Evolutionary conservation across 1,284 basidiomycete genomes (phyloP), one percentile per base, ranked within the genome.

Genomic region (Calocybe gambosa): DNA sequence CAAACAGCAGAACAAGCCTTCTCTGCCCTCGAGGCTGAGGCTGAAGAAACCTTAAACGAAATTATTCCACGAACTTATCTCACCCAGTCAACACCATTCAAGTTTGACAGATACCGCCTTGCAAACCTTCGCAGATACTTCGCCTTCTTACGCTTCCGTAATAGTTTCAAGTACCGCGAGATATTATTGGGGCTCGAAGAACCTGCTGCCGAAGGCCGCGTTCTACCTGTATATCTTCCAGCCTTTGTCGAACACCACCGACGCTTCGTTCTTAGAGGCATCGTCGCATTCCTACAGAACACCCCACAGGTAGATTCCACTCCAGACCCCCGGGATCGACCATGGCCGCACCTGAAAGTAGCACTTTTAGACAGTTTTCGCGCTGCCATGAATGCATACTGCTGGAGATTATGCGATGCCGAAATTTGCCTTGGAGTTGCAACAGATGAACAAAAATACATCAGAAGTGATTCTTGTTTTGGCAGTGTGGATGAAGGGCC

Each of bases 91-190:
- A 43, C 49, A 15, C 55, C 57, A 10, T 47, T 70, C 31, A 55
- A 61, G 0, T 56, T 72, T 39, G 58, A 65, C n/a, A 61, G 61
- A 23, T 60, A 59, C 23, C 58, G 59, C 12, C 55, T 68, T 8
- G 66, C 70, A 39, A 57, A 55, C 18, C 52, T 79, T 1, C 63
- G 72, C 13, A 71, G 70, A 50, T 80, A 73, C 53, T 67, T 79
- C 39, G 62, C 70, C 7, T 78, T 80, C 49, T 60, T 80, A 1
- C 69, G 77, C 19, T 80, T 77, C 50, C 66, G 78, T 12, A 80
- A 80, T 49, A 70, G 74, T 53, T 57, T 62, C 6, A 64, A 63
- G 16, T 80, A 77, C 52, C 54, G 56, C 10, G 56, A 67, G 29
- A 68, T 67, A 1, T 56, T 64, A 41, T 42, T 55, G 43, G 51